Base-by-base conservation (phyloP, 352 stramenopile species). In the Globisporangium echinulatum region DNA sequence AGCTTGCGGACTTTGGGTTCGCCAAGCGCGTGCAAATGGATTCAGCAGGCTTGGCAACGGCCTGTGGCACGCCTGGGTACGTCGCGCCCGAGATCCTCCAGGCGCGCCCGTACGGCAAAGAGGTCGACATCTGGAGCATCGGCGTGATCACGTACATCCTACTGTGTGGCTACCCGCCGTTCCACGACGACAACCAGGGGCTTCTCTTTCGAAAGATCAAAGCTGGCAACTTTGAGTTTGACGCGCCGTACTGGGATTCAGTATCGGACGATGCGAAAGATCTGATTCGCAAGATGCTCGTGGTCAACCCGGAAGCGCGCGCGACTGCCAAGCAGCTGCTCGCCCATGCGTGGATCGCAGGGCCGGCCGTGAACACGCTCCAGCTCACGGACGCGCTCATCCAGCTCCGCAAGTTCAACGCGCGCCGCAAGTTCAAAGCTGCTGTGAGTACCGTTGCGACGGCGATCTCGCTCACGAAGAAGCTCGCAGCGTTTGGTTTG, bases 381-480 rank as follows among this genome's bases (percentile, higher is more conserved):
- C 79, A 84, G 54, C 69, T 98, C 49, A 93, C 82, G 48, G 87
- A 72, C 5, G 96, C 93, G 58, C 74, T 98, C 56, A 68, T 82
- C 47, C 74, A 97, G 61, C 77, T 98, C 63, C 90, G 85, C 66
- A 91, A 88, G 61, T 98, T 96, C 75, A 97, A 97, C 68, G 93
- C 90, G 36, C 95, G 93, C 46, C 83, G 93, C 50, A 97, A 97
- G 72, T 96, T 98, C 73, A 96, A 96, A 69, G 88, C 87, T 38
- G 91, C 91, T 3, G 84, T 98, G 13, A 95, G 92, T 62, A 96
- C 90, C 10, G 90, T 96, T 62, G 90, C 87, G 66, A 76, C 79
- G 51, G 89, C 81, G 14, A 87, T 90, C 59, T 90, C 79, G 43
- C 72, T 90, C n/a, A 84, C 82, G 8, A 88, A 88, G 63, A 75